phyloP scores from a whole-genome alignment of 129 eudicot genomes.

The Centaurea solstitialis region DNA sequence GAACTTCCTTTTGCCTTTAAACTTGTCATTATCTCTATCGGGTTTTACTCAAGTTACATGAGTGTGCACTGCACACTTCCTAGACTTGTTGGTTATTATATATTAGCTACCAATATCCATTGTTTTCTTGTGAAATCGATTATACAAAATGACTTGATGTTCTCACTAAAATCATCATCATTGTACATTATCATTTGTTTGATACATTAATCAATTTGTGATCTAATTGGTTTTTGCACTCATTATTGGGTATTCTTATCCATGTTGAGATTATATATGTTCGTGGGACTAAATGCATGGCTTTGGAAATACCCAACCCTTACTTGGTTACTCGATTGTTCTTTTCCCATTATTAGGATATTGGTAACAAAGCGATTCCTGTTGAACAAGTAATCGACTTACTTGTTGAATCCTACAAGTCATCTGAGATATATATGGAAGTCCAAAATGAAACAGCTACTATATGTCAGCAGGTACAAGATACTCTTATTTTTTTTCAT shows the following conservation, averaged over 20 bases:
- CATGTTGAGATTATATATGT: background rate
- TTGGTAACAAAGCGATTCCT: background rate
- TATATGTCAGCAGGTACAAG: slow-evolving; percentile 19
- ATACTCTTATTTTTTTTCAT: background rate
- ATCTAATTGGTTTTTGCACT: background rate
- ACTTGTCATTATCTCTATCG: no score
- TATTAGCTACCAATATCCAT: background rate
- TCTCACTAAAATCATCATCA: background rate
- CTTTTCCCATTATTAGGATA: slow-evolving; percentile 6
- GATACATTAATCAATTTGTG: background rate
- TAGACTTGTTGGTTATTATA: background rate
- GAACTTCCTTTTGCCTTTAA: no score
- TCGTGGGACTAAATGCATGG: background rate
- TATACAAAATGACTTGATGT: background rate
- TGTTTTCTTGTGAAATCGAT: background rate
- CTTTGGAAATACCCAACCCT: background rate
- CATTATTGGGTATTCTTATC: background rate
- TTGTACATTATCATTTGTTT: background rate
- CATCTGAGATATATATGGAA: background rate
- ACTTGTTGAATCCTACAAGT: slow-evolving; percentile 23
- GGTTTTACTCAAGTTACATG: background rate
- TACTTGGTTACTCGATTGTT: background rate
- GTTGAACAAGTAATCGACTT: slow-evolving; percentile 8
- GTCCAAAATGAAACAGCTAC: slow-evolving; percentile 4
- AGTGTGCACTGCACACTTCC: background rate